Base-by-base conservation (phyloP, 2,329 filamentous ascomycete species). In the Ophiostoma tasmaniense region DNA sequence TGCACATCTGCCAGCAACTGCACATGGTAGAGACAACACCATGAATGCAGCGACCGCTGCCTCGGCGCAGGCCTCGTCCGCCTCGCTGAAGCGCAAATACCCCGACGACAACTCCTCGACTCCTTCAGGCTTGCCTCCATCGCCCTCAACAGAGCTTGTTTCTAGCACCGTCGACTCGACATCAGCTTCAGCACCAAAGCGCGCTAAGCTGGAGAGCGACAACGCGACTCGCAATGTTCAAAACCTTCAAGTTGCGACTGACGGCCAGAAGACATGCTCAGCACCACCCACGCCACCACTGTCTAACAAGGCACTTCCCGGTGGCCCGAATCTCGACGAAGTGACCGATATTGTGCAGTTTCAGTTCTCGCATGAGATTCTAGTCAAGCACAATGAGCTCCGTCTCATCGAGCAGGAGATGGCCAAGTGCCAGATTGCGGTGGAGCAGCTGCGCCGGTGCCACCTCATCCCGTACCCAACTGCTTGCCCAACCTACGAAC, bases 381-480 rank as follows among this genome's bases (percentile, higher is more conserved):
- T 98, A 72, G 81, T 96, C 77, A 98, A 97, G 83, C 95, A 99
- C 79, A 89, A 95, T 75, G 95, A 99, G 81, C 81, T 98, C 70
- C 91, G 93, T 69, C 84, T 97, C 73, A 97, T 98, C 78, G 92
- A 98, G 76, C 93, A 97, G 79, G 95, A 98, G 80, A 85, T 98
- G 73, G 94, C 92, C 73, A 98, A 97, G 81, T 97, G 93, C 76
- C 93, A 98, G 81, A 83, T 93, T 72, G 92, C 93, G 13, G 84
- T 98, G 73, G 95, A 99, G 80, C 95, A 98, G 80, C 83, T 99
- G 72, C 90, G 95, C 74, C 89, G 95, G 71, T 97, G 93, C 80
- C 89, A 95, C 76, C 83, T 98, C 73, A 94, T 97, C 74, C 94
- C 94, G 4, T 98, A 93, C 77, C 93, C 94, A 39, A 87, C 89